Base-by-base conservation (phyloP, 352 stramenopile species). In the Phytopythium aichiense region DNA sequence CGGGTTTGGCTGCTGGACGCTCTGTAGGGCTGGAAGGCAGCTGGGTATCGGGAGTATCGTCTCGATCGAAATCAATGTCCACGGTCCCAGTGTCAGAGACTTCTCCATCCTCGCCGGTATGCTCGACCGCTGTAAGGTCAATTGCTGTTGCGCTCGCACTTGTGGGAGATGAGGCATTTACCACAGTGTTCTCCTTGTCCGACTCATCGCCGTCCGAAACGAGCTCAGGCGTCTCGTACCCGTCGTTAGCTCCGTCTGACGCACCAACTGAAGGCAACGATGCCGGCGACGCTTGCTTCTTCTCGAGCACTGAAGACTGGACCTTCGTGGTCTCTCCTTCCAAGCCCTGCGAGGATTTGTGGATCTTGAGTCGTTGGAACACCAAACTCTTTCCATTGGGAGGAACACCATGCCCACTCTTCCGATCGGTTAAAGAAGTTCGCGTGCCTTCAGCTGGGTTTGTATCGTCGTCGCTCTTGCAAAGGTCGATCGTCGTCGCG, bases 61-160 rank as follows among this genome's bases (percentile, higher is more conserved):
- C 48, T 35, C 6, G 5, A 52, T 49, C 48, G 30, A 37, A 50
- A 30, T 79, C 64, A 23, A 80, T 60, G 68, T 75, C 64, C 33
- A 76, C 43, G 22, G 69, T 78, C 4, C 63, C 69, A 37, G 66
- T 74, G 31, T 78, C 66, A 6, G 71, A 78, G 40, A 70, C 4
- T 52, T 78, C 61, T 48, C 38, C 42, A 53, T 71, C 67, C 13
- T 64, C 58, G 45, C 18, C 53, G 28, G 38, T 46, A 23, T 13
- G 35, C 50, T 66, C 33, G 15, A 0, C 12, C 8, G 11, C 18
- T 6, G 45, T 16, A 8, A 2, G 51, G n/a, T 8, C 13, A 28
- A 11, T 4, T 20, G 38, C 5, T 18, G 38, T 16, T 22, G 20
- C 28, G 20, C 28, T 28, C 38, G 18, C 30, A 52, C 33, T n/a